Conservation (phyloP, 1,139 yeast genomes). For the Nakaseomyces delphensis region DNA sequence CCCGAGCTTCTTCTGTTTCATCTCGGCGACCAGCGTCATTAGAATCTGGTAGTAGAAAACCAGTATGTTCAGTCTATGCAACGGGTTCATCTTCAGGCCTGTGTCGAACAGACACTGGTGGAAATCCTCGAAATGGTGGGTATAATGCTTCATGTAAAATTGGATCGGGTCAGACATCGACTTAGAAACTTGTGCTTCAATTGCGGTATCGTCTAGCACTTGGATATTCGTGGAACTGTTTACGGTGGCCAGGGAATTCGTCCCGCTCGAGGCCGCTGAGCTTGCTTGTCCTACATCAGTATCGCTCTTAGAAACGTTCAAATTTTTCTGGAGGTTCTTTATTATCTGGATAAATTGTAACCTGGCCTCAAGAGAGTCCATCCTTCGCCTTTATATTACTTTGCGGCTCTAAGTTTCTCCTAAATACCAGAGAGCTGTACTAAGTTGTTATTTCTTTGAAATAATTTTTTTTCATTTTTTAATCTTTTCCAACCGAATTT, state of each 20-base stretch:
- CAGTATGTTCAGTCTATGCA: slow-evolving; percentile 26
- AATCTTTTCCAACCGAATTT: too few species aligned
- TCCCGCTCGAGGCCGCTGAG: slow-evolving; percentile 10
- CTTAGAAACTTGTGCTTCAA: slow-evolving; percentile 7
- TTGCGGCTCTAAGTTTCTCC: too few species aligned
- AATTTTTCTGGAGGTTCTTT: slow-evolving; percentile 26
- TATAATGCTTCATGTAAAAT: slow-evolving; percentile 25
- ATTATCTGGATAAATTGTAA: slow-evolving; percentile 28
- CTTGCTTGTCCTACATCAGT: slow-evolving; percentile 3
- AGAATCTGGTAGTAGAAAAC: slow-evolving; percentile 23
- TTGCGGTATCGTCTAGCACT: slow-evolving; percentile 5
- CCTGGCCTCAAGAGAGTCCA: slow-evolving; percentile 32
- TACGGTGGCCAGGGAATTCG: slow-evolving; percentile 4
- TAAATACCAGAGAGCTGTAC: too few species aligned
- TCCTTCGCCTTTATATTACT: too few species aligned
- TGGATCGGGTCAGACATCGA: slow-evolving; percentile 23
- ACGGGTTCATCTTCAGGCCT: slow-evolving; percentile 23
- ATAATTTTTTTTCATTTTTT: neutral
- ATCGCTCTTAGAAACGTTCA: slow-evolving; percentile 14
- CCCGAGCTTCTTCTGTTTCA: slow-evolving; percentile 3
- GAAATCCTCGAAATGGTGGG: slow-evolving; percentile 30
- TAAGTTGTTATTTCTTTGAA: neutral
- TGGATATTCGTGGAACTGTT: neutral
- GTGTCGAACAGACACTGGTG: slow-evolving; percentile 30
- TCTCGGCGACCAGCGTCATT: slow-evolving; percentile 13